Base-by-base conservation (phyloP, 805 yeast genomes). In the Geotrichum ghanense region DNA sequence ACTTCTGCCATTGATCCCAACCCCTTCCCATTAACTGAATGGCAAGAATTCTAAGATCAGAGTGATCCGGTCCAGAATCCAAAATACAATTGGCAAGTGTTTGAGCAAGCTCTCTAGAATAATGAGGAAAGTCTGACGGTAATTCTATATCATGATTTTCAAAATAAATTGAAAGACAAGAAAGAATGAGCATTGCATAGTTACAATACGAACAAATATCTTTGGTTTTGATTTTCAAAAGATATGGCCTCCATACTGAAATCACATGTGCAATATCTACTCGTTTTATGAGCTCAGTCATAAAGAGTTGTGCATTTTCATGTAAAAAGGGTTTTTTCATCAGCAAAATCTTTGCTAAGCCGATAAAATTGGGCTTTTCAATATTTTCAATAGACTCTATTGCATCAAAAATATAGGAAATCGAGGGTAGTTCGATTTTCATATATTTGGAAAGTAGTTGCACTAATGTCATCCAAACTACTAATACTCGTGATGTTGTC, bases 1-100 rank as follows among this genome's bases (percentile, higher is more conserved):
- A 40, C 40, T 53, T 48, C 44, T 55, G 54, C 56, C 56, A 53
- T 5, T 51, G 19, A 3, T 23, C 19, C 59, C 59, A 55, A n/a
- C 53, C 51, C 22, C 40, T 45, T 10, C 59, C 59, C 41, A 55
- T 49, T 9, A 55, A 35, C 37, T 48, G 51, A 22, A 54, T 46
- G 3, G 55, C 55, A 1, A 46, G 43, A 35, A 50, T 48, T 4
- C 54, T 45, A 20, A 27, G 42, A 7, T 22, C 21, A 6, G 25
- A 41, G 7, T 51, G 54, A n/a, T 53, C 49, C 1, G 42, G 46
- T 14, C 43, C 44, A 14, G 49, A 39, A 14, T 24, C 27, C 27
- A 24, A 24, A 31, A 31, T 31, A n/a, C 37, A 31, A 6, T 31
- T 31, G 12, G 37, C 12, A 6, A 31, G 16, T 6, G 37, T 31